A percentile compares a stretch with the other conserved stretches of the same genome.
These are phyloP conservation scores for Diaporthe ilicicola DNA, from an alignment of 2,329 filamentous ascomycete species.

Conservation along the genomic window DNA sequence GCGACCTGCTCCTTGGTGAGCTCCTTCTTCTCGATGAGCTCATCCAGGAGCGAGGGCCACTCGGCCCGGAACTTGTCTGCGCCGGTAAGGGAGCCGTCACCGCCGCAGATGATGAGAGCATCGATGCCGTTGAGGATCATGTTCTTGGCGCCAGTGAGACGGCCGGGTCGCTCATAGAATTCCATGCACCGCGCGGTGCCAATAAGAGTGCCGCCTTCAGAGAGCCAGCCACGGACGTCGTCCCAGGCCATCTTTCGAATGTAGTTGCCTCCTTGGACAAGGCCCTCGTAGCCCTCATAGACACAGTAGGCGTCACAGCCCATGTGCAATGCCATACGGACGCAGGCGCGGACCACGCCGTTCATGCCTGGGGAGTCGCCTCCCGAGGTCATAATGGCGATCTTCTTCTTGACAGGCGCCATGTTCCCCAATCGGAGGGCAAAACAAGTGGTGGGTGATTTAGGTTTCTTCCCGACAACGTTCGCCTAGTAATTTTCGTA, in stretches of 20 bases:
- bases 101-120: conserved; percentile 94
- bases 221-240: conserved; percentile 92
- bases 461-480: background rate
- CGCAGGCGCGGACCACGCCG: conserved; percentile 86
- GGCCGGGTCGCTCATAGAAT: conserved; percentile 88
- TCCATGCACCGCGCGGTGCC: conserved; percentile 92
- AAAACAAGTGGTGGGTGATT: background rate
- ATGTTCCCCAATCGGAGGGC: conserved; percentile 42
- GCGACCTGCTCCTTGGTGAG: conserved; percentile 75
- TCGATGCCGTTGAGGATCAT: conserved; percentile 93
- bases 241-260: conserved; percentile 92
- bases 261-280: conserved; percentile 87
- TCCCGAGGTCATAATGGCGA: conserved; percentile 93
- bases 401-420: conserved; percentile 66
- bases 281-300: conserved; percentile 95
- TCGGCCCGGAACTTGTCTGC: conserved; percentile 92
- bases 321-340: conserved; percentile 89
- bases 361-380: conserved; percentile 97
- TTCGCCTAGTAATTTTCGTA: background rate
- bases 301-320: conserved; percentile 82
- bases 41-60: conserved; percentile 87
- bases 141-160: conserved; percentile 89
- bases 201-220: conserved; percentile 93
- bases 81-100: conserved; percentile 94
- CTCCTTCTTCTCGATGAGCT: conserved; percentile 79